Conservation (phyloP, 2,329 filamentous ascomycete genomes). For the Leptographium procerum region DNA sequence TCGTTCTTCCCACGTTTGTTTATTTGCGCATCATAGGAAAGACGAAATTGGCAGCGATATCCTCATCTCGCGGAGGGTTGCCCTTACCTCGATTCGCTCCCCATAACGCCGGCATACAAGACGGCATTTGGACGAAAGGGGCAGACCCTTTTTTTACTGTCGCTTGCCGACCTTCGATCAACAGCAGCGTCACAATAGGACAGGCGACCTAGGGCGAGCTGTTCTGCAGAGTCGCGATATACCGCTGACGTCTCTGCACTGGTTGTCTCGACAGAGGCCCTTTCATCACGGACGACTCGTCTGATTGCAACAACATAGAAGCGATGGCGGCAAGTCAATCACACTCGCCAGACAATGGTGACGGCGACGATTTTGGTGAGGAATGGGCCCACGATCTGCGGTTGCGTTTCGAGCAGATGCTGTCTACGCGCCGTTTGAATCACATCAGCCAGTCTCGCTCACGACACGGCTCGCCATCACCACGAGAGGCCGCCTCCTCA, state of each 20-base stretch:
- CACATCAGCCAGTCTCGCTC: constrained; percentile 60
- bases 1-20: background rate
- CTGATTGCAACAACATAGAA: no score
- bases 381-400: constrained; percentile 70
- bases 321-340: constrained; percentile 18
- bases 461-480: constrained; percentile 44
- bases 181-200: no score
- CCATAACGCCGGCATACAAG: background rate
- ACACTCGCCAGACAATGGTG: constrained; percentile 11
- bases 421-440: constrained; percentile 79
- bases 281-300: no score
- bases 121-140: background rate
- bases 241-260: background rate
- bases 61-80: background rate
- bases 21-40: background rate
- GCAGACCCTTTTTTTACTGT: no score
- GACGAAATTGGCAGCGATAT: no score
- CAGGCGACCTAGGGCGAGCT: background rate
- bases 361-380: constrained; percentile 46
- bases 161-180: no score
- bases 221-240: background rate
- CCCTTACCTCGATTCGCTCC: background rate
- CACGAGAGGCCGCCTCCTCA: constrained; percentile 38
- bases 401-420: constrained; percentile 72
- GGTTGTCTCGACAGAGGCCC: no score